Percentiles rank a stretch among this genome's conserved stretches.
Conservation (phyloP, 2,329 filamentous ascomycete genomes). For the Diaporthe eres region DNA sequence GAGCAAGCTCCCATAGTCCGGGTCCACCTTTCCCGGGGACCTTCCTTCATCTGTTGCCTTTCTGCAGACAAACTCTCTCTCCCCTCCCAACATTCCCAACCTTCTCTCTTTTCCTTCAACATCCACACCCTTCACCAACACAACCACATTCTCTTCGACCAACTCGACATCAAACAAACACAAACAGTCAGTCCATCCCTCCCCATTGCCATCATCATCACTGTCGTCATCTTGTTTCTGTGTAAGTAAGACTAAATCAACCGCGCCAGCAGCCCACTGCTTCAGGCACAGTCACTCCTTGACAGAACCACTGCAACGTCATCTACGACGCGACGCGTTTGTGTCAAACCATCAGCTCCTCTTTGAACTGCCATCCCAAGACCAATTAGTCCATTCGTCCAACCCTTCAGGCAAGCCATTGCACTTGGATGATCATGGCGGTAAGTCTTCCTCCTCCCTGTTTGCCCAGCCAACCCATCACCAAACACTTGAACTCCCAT, state of each 20-base stretch:
- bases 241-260: neutral
- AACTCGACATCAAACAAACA: neutral
- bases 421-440: slow-evolving; percentile 5
- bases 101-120: slow-evolving; percentile 8
- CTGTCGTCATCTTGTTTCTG: neutral
- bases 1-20: neutral
- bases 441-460: slow-evolving; percentile 9
- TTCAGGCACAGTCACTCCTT: slow-evolving; percentile 14
- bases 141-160: neutral
- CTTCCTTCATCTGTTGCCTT: neutral
- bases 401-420: slow-evolving; percentile 7
- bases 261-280: neutral
- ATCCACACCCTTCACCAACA: neutral
- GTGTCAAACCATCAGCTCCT: neutral
- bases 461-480: neutral
- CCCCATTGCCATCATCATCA: neutral
- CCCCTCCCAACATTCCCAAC: neutral
- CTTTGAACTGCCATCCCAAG: neutral
- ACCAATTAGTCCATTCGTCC: neutral
- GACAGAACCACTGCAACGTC: neutral
- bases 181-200: slow-evolving; percentile 3
- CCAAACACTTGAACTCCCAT: neutral
- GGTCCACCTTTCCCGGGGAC: neutral
- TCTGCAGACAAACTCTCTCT: neutral
- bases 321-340: neutral